Conservation (phyloP, 2,329 filamentous ascomycete genomes). For the Arachnomyces sp. region DNA sequence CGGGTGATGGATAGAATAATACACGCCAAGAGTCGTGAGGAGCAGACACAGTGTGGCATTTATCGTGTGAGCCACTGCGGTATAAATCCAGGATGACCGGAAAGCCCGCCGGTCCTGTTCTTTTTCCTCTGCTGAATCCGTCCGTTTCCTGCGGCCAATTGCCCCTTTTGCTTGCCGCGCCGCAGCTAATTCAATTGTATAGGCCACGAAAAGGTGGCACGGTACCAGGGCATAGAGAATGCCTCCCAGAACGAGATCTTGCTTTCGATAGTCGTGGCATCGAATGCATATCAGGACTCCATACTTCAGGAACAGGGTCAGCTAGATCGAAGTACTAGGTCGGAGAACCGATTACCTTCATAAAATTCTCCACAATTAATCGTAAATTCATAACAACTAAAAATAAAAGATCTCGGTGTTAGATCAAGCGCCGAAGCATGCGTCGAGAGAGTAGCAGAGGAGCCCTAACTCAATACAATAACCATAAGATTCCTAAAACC, state of each 20-base stretch:
- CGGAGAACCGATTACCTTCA: conserved; percentile 56
- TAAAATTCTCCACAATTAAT: conserved; percentile 92
- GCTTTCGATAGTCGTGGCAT: conserved; percentile 77
- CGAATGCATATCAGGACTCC: conserved; percentile 87
- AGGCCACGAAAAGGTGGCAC: conserved; percentile 82
- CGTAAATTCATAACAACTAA: conserved; percentile 86
- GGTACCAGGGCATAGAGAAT: conserved; percentile 81
- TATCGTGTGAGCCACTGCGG: conserved; percentile 71
- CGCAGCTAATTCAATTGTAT: conserved; percentile 78
- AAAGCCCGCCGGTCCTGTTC: conserved; percentile 58
- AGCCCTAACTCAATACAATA: conserved; percentile 66
- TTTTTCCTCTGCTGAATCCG: conserved; percentile 50
- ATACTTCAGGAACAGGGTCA: conserved; percentile 51
- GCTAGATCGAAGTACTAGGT: background rate
- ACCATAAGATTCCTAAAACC: conserved; percentile 97
- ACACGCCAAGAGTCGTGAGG: conserved; percentile 78
- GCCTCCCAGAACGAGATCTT: conserved; percentile 68
- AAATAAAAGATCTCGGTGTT: conserved; percentile 25
- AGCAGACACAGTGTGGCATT: conserved; percentile 77
- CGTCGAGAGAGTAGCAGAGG: conserved; percentile 16
- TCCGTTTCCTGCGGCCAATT: conserved; percentile 48
- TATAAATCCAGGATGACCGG: conserved; percentile 67
- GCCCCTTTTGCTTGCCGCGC: conserved; percentile 68
- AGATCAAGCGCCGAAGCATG: background rate
- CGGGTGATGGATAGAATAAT: conserved; percentile 85